Evolutionary conservation across 2,329 filamentous ascomycete species (phyloP).

Genomic region (Botrytis cinerea): DNA sequence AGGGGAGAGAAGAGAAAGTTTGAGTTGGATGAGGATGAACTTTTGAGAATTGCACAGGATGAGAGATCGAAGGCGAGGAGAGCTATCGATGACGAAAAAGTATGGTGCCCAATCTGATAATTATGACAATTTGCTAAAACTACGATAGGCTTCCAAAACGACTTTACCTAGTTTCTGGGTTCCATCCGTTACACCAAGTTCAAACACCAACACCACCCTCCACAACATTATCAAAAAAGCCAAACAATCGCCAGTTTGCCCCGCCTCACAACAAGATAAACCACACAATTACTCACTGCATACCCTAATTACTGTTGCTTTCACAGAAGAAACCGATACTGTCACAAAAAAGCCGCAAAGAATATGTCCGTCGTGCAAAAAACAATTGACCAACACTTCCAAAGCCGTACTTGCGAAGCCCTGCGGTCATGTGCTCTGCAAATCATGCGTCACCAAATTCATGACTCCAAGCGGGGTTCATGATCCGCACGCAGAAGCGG

Average conservation of each 20-base stretch:
- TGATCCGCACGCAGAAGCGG: conserved; percentile 60
- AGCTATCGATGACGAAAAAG: conserved; percentile 73
- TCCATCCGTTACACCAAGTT: conserved; percentile 74
- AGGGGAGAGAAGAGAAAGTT: conserved; percentile 71
- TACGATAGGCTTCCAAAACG: conserved; percentile 57
- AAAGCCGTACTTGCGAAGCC: conserved; percentile 81
- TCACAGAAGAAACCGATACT: conserved; percentile 68
- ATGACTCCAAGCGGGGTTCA: conserved; percentile 60
- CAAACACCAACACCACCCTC: conserved; percentile 58
- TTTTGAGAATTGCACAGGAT: conserved; percentile 67
- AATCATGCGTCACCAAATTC: conserved; percentile 81
- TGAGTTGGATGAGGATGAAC: conserved; percentile 74
- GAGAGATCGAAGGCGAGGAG: conserved; percentile 71
- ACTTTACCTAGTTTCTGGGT: conserved; percentile 90
- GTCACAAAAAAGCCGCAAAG: conserved; percentile 50
- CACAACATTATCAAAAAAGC: conserved; percentile 58
- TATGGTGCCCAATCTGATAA: conserved; percentile 38
- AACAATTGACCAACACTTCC: conserved; percentile 76
- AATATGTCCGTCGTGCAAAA: conserved; percentile 84
- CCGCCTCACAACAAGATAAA: conserved; percentile 65
- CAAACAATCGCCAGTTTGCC: conserved; percentile 74
- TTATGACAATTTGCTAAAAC: conserved; percentile 10
- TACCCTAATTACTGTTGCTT: conserved; percentile 72
- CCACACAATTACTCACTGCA: conserved; percentile 79
- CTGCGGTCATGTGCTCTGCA: conserved; percentile 90